phyloP scores from a whole-genome alignment of 2,329 filamentous ascomycete genomes.

The Xylariaceae sp. region DNA sequence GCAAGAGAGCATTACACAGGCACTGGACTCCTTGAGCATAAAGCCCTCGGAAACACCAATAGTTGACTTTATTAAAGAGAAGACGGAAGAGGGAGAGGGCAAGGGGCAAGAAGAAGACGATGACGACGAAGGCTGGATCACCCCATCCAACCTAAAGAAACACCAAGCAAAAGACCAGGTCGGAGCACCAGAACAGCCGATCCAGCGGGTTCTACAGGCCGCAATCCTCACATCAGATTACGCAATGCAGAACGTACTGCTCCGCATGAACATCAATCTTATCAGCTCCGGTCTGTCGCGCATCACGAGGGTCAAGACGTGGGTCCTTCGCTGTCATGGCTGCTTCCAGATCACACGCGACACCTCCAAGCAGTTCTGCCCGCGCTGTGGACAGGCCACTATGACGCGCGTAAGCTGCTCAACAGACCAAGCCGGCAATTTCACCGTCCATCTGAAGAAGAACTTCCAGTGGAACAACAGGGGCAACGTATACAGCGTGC shows the following conservation, averaged over 20 bases:
- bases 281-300: conserved; percentile 74
- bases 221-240: conserved; percentile 94
- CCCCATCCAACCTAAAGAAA: conserved; percentile 84
- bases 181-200: conserved; percentile 44
- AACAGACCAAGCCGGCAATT: conserved; percentile 74
- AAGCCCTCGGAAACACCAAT: conserved; percentile 18
- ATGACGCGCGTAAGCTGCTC: conserved; percentile 82
- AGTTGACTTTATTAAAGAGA: conserved; percentile 13
- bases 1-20: conserved; percentile 22
- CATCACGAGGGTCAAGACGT: conserved; percentile 81
- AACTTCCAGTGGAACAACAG: conserved; percentile 96
- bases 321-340: conserved; percentile 87
- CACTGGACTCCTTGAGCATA: conserved; percentile 23
- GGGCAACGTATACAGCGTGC: conserved; percentile 88
- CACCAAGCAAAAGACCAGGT: conserved; percentile 66
- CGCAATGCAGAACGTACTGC: conserved; percentile 94
- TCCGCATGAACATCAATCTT: conserved; percentile 91
- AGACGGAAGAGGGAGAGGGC: conserved; percentile 20
- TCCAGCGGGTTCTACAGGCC: conserved; percentile 69
- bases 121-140: conserved; percentile 79
- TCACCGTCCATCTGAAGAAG: conserved; percentile 82
- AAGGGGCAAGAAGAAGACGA: conserved; percentile 24
- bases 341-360: conserved; percentile 84
- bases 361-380: conserved; percentile 88
- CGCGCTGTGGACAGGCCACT: conserved; percentile 82